Evolutionary conservation across 139 green algal genomes (phyloP).

Genomic region (Tetraselmis striata): DNA sequence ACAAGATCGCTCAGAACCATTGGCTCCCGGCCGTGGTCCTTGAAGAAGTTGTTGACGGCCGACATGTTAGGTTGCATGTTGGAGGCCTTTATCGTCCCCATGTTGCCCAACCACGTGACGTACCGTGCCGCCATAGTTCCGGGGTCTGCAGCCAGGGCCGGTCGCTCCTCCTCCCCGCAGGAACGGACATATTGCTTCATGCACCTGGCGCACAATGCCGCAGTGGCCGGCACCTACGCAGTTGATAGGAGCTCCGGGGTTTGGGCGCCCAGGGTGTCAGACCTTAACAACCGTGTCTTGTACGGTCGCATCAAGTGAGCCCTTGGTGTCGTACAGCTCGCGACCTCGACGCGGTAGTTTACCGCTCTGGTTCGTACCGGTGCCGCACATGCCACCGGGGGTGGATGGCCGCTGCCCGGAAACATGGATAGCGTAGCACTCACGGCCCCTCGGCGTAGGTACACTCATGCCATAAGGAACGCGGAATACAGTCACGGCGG

Average conservation of each 20-base stretch:
- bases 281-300: background rate
- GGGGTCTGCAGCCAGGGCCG: background rate
- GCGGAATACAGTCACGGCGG: background rate
- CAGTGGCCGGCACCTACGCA: background rate
- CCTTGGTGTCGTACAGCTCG: background rate
- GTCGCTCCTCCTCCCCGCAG: background rate
- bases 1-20: background rate
- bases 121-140: background rate
- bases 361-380: no score
- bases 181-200: background rate
- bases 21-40: background rate
- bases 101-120: background rate
- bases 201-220: background rate
- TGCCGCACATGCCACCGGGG: no score
- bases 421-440: background rate
- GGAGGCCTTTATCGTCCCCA: background rate
- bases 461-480: background rate
- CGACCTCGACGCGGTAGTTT: background rate
- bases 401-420: no score
- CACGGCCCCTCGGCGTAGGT: background rate
- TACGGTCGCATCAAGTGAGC: background rate
- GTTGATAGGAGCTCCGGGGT: background rate
- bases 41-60: background rate
- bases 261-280: background rate
- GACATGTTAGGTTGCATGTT: background rate